Conservation (phyloP, 306 rosid genomes). For the Quillaja saponaria region DNA sequence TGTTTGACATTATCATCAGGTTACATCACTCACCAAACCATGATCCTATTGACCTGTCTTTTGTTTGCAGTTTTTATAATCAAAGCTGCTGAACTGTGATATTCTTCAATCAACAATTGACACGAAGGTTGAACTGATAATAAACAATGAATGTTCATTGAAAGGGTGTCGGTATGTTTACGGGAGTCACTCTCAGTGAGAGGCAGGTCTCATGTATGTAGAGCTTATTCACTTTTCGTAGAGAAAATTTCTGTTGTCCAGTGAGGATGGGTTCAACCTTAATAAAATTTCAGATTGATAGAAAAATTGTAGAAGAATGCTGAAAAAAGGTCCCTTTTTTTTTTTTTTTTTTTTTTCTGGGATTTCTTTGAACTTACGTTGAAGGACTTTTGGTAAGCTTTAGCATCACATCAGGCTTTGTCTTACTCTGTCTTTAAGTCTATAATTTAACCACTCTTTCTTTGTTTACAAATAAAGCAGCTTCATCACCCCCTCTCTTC, state of each 20-base stretch:
- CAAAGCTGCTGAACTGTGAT: neutral
- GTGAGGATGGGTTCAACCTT: too few species aligned
- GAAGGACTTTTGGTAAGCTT: constrained; percentile 22
- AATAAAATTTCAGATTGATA: too few species aligned
- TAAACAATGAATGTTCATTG: too few species aligned
- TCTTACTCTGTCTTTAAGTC: neutral
- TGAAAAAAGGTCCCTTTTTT: neutral
- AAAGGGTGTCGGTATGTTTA: too few species aligned
- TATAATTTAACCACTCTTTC: neutral
- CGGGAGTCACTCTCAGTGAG: too few species aligned
- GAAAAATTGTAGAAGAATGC: constrained; percentile 13
- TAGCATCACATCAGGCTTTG: constrained; percentile 34
- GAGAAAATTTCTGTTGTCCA: constrained; percentile 9
- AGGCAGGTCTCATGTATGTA: too few species aligned
- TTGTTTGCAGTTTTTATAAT: constrained; percentile 3
- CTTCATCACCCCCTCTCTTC: constrained; percentile 15
- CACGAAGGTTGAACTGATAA: constrained; percentile 1
- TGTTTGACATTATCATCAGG: constrained; percentile 12
- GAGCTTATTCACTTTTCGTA: constrained; percentile 2
- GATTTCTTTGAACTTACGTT: constrained; percentile 52
- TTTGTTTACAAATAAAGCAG: constrained; percentile 29
- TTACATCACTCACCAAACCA: constrained; percentile 34
- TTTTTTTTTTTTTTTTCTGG: too few species aligned
- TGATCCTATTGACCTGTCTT: constrained; percentile 8
- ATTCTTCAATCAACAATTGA: constrained; percentile 29